Base-by-base conservation (phyloP, 257 asterid species). In the Salvia splendens region DNA sequence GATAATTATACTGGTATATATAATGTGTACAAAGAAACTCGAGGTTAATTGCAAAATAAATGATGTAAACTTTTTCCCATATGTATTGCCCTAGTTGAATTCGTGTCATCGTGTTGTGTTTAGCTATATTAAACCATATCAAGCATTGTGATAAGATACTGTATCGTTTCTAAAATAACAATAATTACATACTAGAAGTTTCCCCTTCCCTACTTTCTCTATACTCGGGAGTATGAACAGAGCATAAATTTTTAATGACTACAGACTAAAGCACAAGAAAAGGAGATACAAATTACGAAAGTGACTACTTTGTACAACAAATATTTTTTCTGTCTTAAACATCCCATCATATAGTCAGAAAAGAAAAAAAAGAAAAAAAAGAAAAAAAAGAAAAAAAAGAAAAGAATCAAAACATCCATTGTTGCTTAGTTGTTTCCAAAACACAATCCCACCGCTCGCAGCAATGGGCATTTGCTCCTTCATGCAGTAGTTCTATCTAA, bases 1-100 rank as follows among this genome's bases (percentile, higher is more conserved):
- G 63, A n/a, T 41, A 54, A 24, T 32, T 20, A 14, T 54, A 43
- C 51, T 54, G 65, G 64, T 42, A 20, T 62, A 45, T 55, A 56
- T 41, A 33, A 66, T 67, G 61, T 76, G 70, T 66, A 35, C 36
- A 72, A 60, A 52, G 58, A 69, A 73, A 73, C 70, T 48, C 43
- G 24, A 77, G 69, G 32, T 2, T 46, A 24, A 65, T 28, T 72
- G 51, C 69, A 48, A 64, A 49, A 67, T 14, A 20, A 64, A 71
- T 71, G 66, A 43, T 71, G 41, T 56, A 55, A 56, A 42, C 53
- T 32, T 57, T 24, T 67, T 16, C 50, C 43, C n/a, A 7, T 55
- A 33, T 46, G 38, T 42, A 47, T 45, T 6, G 7, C 36, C 42
- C 20, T 1, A 30, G 42, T 38, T 12, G 33, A 0, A 56, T 56